Evolutionary conservation across 2,329 filamentous ascomycete genomes (phyloP).

Genomic region (Decorospora gaudefroyi): DNA sequence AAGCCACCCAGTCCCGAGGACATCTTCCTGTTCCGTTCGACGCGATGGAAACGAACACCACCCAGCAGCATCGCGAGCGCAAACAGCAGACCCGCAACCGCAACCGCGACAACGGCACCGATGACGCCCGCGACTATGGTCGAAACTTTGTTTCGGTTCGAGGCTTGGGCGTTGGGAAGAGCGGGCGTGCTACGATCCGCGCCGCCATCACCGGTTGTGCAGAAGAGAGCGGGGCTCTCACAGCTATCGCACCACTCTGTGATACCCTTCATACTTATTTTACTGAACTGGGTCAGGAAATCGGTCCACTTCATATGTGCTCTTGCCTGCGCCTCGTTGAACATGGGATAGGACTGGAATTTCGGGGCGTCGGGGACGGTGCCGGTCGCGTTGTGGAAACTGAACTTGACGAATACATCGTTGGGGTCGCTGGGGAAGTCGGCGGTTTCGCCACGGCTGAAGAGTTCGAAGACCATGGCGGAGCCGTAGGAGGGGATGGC

Average conservation of each 20-base stretch:
- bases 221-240: constrained; percentile 56
- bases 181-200: constrained; percentile 8
- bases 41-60: constrained; percentile 53
- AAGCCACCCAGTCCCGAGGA: constrained; percentile 58
- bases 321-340: constrained; percentile 53
- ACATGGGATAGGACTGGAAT: constrained; percentile 54
- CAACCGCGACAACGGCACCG: constrained; percentile 59
- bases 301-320: constrained; percentile 56
- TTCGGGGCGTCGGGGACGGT: constrained; percentile 51
- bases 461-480: constrained; percentile 51
- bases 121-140: constrained; percentile 60
- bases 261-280: constrained; percentile 51
- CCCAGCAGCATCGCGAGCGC: constrained; percentile 51
- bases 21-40: constrained; percentile 37
- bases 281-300: constrained; percentile 54
- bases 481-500: constrained; percentile 38
- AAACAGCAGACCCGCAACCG: constrained; percentile 51
- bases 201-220: constrained; percentile 49
- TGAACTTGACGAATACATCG: constrained; percentile 61
- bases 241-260: constrained; percentile 60
- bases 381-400: constrained; percentile 63
- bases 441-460: constrained; percentile 47
- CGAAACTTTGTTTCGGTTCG: constrained; percentile 32
- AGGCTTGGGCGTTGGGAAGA: background rate
- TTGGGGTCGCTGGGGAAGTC: constrained; percentile 47